Evolutionary conservation across 805 yeast genomes (phyloP).

Genomic region (Yarrowia porcina): DNA sequence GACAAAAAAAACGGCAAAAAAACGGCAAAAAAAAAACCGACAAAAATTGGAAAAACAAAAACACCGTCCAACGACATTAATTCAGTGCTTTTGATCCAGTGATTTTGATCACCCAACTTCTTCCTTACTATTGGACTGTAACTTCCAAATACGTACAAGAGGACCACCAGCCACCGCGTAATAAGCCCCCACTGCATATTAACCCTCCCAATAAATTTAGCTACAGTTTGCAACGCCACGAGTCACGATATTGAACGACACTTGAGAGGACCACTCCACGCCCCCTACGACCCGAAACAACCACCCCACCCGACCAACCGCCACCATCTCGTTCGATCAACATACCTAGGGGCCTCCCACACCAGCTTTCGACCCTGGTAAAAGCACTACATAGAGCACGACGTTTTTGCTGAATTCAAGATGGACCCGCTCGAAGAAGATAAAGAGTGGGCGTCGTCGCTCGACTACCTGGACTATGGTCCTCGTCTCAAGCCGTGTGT

Average conservation of each 20-base stretch:
- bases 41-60: background rate
- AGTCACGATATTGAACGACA: conserved; percentile 1
- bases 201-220: conserved; percentile 17
- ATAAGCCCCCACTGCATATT: conserved; percentile 17
- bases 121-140: no score
- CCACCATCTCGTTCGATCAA: no score
- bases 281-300: no score
- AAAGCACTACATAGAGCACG: background rate
- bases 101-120: no score
- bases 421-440: conserved; percentile 17
- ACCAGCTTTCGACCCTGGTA: background rate
- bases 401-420: background rate
- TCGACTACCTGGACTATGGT: conserved; percentile 17
- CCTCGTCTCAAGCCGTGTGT: conserved; percentile 15
- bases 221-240: conserved; percentile 21
- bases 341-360: background rate
- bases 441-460: conserved; percentile 13
- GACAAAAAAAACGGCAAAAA: no score
- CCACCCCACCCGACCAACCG: no score
- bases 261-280: no score
- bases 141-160: background rate
- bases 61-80: no score
- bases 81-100: no score
- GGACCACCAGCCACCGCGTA: conserved; percentile 21
- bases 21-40: no score